Base-by-base conservation (phyloP, 768 basidiomycete species). In the Tephrocybe sp. region DNA sequence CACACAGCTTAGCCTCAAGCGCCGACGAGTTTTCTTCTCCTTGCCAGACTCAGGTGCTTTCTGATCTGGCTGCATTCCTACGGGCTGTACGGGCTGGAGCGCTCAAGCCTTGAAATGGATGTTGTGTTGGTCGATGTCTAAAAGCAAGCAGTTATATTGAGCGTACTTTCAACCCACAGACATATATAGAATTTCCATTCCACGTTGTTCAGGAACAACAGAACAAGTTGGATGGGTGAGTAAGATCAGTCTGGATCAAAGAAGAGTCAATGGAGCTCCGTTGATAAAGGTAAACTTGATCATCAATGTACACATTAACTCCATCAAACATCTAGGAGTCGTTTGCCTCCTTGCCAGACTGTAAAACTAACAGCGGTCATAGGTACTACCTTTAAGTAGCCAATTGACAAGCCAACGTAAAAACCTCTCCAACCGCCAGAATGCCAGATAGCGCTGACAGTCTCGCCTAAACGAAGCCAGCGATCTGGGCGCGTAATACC, bases 301-400 rank as follows among this genome's bases (percentile, higher is more conserved):
- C 42, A 56, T 58, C 54, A 52, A 44, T 50, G 49, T 49, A 43
- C 50, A 15, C 44, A 51, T 47, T 43, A 57, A 52, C 50, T 50
- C 53, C 54, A 42, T 59, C 66, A 75, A 48, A 74, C 73, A 60
- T 69, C 61, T 39, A 76, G 66, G 19, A 84, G 42, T 39, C 82
- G 69, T 69, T 89, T 89, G 61, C 81, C 76, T 52, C 81, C 73
- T 64, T 94, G 88, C 94, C 94, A 97, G n/a, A 86, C 87, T 9
- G 91, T 76, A 60, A 86, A 95, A 65, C 88, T 90, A 48, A 95
- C 86, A 50, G 93, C 91, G 19, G 86, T 95, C 94, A 97, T 95
- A 11, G 95, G 95, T 50, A 97, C 80, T 34, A 95, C 83, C 75
- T 98, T 97, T 47, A 97, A 59, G 69, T 91, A 97, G 2, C 95